Base-by-base conservation (phyloP, 2,329 filamentous ascomycete genomes). In the Stachybotrys echinatus region DNA sequence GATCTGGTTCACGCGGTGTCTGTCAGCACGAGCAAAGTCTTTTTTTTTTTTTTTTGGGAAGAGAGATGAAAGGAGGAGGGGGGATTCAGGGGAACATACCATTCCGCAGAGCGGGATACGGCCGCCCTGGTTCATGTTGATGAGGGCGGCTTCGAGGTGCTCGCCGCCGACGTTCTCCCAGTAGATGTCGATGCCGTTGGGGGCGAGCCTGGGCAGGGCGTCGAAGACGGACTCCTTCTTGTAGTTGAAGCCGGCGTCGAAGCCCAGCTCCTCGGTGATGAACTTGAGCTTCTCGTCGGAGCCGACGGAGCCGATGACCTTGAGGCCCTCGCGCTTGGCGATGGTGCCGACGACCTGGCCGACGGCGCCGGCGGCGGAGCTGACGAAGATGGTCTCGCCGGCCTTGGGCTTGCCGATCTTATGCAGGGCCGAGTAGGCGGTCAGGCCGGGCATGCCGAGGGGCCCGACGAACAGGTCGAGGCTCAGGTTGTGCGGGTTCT, bases 91-190 rank as follows among this genome's bases (percentile, higher is more conserved):
- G 27, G 27, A 31, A 12, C 27, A 7, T 56, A 75, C 72, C 81
- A 90, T 82, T 42, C 80, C 81, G 59, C 80, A 86, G 51, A 74
- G 72, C 55, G 84, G 72, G 48, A 92, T 81, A 52, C 89, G 76
- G 20, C 87, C 89, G 49, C 74, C 79, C 42, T 67, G 50, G 49
- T 89, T 92, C 69, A 78, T 64, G 48, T 56, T 60, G 23, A 20
- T 37, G 21, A 52, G 47, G 12, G 81, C 50, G n/a, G 49, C 73
- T 56, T 88, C 83, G 48, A 90, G 74, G 55, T 88, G 84, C 67
- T 88, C 85, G 38, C 87, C 88, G 19, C 88, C 88, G 6, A 88
- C 87, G 58, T 90, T 91, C 68, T 91, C 88, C 62, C 85, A 92
- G 73, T 90, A 90, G 64, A 91, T 89, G 62, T 91, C 87, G 52